Percentiles rank a stretch among this genome's conserved stretches.
Conservation (phyloP, 495 filamentous ascomycete genomes). For the Aspergillus conjunctus region DNA sequence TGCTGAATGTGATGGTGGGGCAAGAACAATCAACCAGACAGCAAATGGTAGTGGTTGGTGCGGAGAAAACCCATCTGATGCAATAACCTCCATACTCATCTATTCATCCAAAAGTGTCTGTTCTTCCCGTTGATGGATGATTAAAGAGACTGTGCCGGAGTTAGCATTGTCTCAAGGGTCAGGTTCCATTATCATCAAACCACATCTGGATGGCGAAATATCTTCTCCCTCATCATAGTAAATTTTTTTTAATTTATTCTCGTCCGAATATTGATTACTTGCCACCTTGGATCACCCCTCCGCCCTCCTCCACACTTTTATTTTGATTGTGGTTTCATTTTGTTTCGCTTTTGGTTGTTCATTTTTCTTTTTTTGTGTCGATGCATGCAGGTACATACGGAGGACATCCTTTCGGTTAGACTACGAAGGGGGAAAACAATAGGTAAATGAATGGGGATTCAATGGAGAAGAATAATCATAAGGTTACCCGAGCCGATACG, state of each 20-base stretch:
- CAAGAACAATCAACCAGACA: neutral
- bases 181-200: neutral
- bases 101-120: neutral
- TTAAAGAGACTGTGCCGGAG: neutral
- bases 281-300: too few species aligned
- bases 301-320: too few species aligned
- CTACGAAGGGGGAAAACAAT: too few species aligned
- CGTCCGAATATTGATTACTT: too few species aligned
- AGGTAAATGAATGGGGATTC: too few species aligned
- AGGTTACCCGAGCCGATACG: slow-evolving; percentile 13
- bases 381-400: too few species aligned
- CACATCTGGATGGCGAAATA: neutral
- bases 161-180: neutral
- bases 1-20: neutral
- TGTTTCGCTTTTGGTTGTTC: too few species aligned
- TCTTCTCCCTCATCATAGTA: too few species aligned
- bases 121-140: neutral
- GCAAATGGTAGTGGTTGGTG: neutral
- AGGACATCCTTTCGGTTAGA: too few species aligned
- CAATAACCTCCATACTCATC: slow-evolving; percentile 1
- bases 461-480: neutral
- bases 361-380: too few species aligned
- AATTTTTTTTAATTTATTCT: too few species aligned
- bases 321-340: too few species aligned
- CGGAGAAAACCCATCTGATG: neutral